phyloP scores from a whole-genome alignment of 2,329 filamentous ascomycete genomes.

The Epichloe typhina region DNA sequence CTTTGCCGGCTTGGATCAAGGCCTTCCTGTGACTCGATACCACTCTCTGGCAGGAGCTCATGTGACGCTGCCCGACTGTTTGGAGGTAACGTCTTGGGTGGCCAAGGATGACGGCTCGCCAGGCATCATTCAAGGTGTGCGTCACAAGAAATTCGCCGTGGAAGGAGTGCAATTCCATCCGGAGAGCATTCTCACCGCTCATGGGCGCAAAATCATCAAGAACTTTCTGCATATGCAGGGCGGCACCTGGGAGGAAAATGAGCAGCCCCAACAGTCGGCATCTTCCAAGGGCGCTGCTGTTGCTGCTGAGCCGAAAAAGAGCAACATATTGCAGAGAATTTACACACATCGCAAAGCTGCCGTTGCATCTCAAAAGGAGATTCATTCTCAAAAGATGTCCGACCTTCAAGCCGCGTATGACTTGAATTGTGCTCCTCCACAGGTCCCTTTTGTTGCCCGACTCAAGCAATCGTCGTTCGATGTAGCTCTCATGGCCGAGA shows the following conservation, averaged over 20 bases:
- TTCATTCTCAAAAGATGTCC: slow-evolving; percentile 70
- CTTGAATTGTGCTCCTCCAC: slow-evolving; percentile 70
- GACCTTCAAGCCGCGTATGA: slow-evolving; percentile 83
- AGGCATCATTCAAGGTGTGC: slow-evolving; percentile 90
- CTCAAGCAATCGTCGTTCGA: slow-evolving; percentile 71
- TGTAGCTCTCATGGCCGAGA: slow-evolving; percentile 93
- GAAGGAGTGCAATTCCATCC: slow-evolving; percentile 98
- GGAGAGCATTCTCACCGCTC: slow-evolving; percentile 86
- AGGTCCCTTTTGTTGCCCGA: slow-evolving; percentile 66
- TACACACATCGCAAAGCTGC: slow-evolving; percentile 67
- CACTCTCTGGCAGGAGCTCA: slow-evolving; percentile 92
- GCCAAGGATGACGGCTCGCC: slow-evolving; percentile 61
- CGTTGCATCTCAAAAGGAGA: slow-evolving; percentile 67
- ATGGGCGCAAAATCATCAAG: slow-evolving; percentile 77
- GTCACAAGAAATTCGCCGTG: slow-evolving; percentile 81
- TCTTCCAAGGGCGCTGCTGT: slow-evolving; percentile 15
- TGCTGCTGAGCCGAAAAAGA: slow-evolving; percentile 40
- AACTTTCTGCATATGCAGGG: slow-evolving; percentile 84
- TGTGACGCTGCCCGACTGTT: slow-evolving; percentile 67
- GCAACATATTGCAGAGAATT: slow-evolving; percentile 82
- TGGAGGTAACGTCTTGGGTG: slow-evolving; percentile 89
- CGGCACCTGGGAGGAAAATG: slow-evolving; percentile 82
- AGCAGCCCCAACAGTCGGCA: slow-evolving; percentile 35
- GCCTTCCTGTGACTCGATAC: slow-evolving; percentile 82
- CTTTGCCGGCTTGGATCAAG: slow-evolving; percentile 67